Conservation (phyloP, 495 filamentous ascomycete species). For the Parathielavia hyrcaniae region DNA sequence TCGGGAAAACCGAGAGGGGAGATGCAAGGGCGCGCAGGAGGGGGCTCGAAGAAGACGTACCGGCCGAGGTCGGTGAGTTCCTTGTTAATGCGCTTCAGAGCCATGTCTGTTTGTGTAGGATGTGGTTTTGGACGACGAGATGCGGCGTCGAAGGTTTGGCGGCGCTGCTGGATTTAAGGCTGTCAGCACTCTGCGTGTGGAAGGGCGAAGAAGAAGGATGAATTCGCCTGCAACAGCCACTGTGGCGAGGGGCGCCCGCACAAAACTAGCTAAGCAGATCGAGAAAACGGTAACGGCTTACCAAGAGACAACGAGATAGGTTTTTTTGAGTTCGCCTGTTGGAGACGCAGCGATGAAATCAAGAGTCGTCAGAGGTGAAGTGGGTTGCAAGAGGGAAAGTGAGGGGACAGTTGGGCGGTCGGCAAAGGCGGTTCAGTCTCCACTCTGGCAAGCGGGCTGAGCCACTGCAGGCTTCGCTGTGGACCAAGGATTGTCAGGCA, state of each 20-base stretch:
- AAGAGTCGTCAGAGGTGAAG: conserved; percentile 16
- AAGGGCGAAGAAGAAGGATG: conserved; percentile 29
- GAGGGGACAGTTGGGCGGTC: conserved; percentile 24
- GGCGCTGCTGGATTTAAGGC: conserved; percentile 25
- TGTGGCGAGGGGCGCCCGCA: neutral
- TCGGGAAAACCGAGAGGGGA: conserved; percentile 1
- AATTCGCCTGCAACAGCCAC: conserved; percentile 14
- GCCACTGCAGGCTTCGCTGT: conserved; percentile 12
- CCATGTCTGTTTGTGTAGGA: conserved; percentile 58
- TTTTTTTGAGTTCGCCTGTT: neutral
- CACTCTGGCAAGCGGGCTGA: conserved; percentile 18
- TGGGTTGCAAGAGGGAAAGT: conserved; percentile 28
- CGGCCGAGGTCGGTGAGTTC: conserved; percentile 98
- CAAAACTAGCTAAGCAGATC: neutral
- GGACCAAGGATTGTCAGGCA: conserved; percentile 27
- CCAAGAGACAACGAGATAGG: conserved; percentile 1
- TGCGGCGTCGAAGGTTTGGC: conserved; percentile 13
- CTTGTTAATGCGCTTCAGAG: conserved; percentile 99
- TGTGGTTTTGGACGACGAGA: conserved; percentile 20
- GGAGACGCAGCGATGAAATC: conserved; percentile 19
- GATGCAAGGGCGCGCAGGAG: conserved; percentile 9
- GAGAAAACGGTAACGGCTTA: conserved; percentile 15
- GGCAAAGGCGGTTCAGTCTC: conserved; percentile 26
- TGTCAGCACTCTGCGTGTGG: conserved; percentile 27
- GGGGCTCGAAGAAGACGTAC: conserved; percentile 50